These are phyloP conservation scores for Geotrichum reessii DNA, from an alignment of 1,139 yeast genomes.

Conservation along the genomic window DNA sequence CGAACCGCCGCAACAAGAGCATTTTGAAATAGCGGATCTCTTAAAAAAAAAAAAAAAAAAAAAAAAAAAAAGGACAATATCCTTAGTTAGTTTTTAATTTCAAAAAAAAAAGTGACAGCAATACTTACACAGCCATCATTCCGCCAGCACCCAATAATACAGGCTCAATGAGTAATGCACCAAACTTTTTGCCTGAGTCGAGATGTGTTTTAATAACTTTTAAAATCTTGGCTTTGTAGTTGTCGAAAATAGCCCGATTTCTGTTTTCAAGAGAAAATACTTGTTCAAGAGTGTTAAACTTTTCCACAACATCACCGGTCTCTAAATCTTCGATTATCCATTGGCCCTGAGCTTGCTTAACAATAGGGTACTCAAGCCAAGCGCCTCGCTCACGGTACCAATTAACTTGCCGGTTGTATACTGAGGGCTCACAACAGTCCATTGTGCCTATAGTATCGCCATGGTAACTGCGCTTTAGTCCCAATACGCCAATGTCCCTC, in stretches of 20 bases:
- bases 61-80: too few relatives aligned
- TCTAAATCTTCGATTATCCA: constrained; percentile 22
- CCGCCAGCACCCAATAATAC: constrained; percentile 32
- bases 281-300: constrained; percentile 20
- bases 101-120: too few relatives aligned
- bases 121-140: constrained; percentile 28
- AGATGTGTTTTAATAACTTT: constrained; percentile 18
- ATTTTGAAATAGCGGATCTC: constrained; percentile 30
- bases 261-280: constrained; percentile 23
- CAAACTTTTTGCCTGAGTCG: constrained; percentile 24
- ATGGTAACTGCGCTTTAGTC: constrained; percentile 30
- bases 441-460: constrained; percentile 33
- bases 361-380: constrained; percentile 31
- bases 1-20: constrained; percentile 28
- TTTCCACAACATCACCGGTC: neutral
- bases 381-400: constrained; percentile 30
- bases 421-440: constrained; percentile 32
- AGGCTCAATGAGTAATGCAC: constrained; percentile 31
- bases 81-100: too few relatives aligned
- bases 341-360: constrained; percentile 23
- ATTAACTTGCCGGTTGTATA: constrained; percentile 28
- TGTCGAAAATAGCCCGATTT: constrained; percentile 18
- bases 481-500: constrained; percentile 25
- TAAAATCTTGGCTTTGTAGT: constrained; percentile 18
- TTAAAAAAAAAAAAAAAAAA: constrained; percentile 8